Conservation (phyloP, 2,329 filamentous ascomycete genomes). For the Diaporthe sp. region DNA sequence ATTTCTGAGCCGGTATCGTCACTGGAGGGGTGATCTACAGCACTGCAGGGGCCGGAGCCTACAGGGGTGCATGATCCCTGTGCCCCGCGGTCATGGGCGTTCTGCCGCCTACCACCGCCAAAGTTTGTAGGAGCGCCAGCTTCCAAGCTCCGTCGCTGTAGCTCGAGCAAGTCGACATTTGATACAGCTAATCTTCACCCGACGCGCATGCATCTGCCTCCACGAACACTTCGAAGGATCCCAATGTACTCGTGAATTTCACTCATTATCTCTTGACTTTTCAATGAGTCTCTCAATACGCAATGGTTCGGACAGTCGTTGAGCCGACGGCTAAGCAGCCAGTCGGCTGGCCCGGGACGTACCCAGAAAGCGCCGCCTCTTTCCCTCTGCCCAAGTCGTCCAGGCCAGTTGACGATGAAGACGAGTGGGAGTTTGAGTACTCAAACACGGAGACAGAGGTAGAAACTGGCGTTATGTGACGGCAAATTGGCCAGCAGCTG, state of each 20-base stretch:
- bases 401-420: conserved; percentile 58
- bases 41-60: conserved; percentile 9
- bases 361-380: conserved; percentile 32
- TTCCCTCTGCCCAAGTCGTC: conserved; percentile 29
- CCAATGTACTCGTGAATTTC: too few relatives aligned
- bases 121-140: conserved; percentile 38
- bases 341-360: conserved; percentile 36
- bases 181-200: neutral
- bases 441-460: conserved; percentile 74
- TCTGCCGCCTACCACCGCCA: conserved; percentile 48
- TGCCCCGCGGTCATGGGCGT: conserved; percentile 33
- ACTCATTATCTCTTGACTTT: neutral
- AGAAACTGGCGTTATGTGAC: neutral
- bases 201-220: too few relatives aligned
- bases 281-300: neutral
- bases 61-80: conserved; percentile 29
- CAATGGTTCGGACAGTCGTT: conserved; percentile 34
- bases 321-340: conserved; percentile 36
- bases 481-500: neutral
- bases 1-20: conserved; percentile 34
- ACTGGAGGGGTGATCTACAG: conserved; percentile 32
- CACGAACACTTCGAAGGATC: neutral
- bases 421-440: conserved; percentile 77
- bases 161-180: neutral
- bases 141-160: neutral